Evolutionary conservation across 2,329 filamentous ascomycete species (phyloP).

Genomic region (Neocatenulostroma microsporum): DNA sequence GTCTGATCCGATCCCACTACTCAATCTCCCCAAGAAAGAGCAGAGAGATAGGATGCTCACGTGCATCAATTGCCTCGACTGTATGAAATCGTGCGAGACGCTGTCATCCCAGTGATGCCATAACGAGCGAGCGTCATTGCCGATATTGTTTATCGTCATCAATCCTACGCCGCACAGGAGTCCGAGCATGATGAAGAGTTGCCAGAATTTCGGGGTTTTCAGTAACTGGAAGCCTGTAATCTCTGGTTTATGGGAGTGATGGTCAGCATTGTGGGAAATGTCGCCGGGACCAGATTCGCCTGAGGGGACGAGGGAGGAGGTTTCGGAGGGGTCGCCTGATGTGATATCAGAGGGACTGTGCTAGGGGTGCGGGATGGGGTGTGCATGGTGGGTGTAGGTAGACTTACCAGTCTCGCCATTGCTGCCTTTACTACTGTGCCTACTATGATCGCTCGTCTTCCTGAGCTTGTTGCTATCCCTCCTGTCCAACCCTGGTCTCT

Average conservation of each 20-base stretch:
- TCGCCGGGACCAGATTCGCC: slow-evolving; percentile 43
- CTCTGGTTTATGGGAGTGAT: slow-evolving; percentile 75
- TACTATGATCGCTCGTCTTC: slow-evolving; percentile 39
- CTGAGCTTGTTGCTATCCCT: slow-evolving; percentile 39
- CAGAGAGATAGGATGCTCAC: slow-evolving; percentile 88
- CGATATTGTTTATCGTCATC: slow-evolving; percentile 99
- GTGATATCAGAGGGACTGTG: slow-evolving; percentile 7
- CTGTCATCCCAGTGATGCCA: slow-evolving; percentile 79
- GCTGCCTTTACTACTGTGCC: slow-evolving; percentile 31
- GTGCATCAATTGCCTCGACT: slow-evolving; percentile 77
- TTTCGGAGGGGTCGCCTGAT: slow-evolving; percentile 55
- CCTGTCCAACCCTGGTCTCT: slow-evolving; percentile 41
- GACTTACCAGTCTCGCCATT: slow-evolving; percentile 56
- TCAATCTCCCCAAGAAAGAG: slow-evolving; percentile 74
- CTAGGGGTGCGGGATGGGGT: background rate
- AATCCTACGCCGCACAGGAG: slow-evolving; percentile 87
- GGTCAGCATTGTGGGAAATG: slow-evolving; percentile 36
- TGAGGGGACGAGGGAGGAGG: slow-evolving; percentile 69
- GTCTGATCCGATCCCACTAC: slow-evolving; percentile 75
- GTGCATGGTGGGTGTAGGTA: background rate
- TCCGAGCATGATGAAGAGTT: slow-evolving; percentile 77
- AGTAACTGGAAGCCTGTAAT: slow-evolving; percentile 76
- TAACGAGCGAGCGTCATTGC: slow-evolving; percentile 74
- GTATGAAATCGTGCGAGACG: slow-evolving; percentile 65
- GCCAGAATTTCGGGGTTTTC: slow-evolving; percentile 73